A percentile compares a stretch with the other conserved stretches of the same genome.
Conservation (phyloP, 2,329 filamentous ascomycete genomes). For the Pochonia chlamydosporia region DNA sequence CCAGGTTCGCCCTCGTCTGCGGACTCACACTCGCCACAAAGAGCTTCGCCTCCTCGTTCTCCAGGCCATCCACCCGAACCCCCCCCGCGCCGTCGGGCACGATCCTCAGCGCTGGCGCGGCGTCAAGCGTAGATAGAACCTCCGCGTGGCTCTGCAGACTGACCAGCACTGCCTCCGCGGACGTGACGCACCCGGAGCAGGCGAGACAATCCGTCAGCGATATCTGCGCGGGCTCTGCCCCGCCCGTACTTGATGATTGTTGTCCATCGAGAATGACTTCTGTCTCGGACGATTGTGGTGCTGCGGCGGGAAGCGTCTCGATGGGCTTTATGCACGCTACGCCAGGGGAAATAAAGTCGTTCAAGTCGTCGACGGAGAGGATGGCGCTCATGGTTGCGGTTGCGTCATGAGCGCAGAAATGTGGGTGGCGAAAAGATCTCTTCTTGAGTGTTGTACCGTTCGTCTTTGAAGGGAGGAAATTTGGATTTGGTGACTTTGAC, state of each 20-base stretch:
- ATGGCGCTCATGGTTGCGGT: conserved; percentile 78
- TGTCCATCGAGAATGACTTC: conserved; percentile 94
- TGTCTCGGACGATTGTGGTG: conserved; percentile 43
- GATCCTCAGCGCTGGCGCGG: conserved; percentile 45
- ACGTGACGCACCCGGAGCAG: conserved; percentile 96
- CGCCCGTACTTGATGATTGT: conserved; percentile 43
- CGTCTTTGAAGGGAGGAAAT: no score
- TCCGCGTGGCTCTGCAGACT: conserved; percentile 91
- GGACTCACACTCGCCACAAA: conserved; percentile 93
- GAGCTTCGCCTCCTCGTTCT: conserved; percentile 60
- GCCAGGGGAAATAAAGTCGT: conserved; percentile 97
- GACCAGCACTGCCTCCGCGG: conserved; percentile 93
- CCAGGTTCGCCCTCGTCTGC: conserved; percentile 82
- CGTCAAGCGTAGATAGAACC: conserved; percentile 76
- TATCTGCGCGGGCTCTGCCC: conserved; percentile 73
- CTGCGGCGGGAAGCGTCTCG: conserved; percentile 72
- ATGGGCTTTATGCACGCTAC: conserved; percentile 98
- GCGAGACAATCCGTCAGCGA: conserved; percentile 96
- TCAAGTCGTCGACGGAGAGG: conserved; percentile 90
- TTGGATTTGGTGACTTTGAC: background rate
- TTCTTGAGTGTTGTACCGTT: no score
- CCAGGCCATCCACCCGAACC: conserved; percentile 43
- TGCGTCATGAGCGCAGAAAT: background rate
- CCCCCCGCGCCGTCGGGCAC: conserved; percentile 21
- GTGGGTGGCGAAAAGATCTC: conserved; percentile 1